phyloP scores from a whole-genome alignment of 2,329 filamentous ascomycete genomes.

The Colletotrichum orchidophilum region DNA sequence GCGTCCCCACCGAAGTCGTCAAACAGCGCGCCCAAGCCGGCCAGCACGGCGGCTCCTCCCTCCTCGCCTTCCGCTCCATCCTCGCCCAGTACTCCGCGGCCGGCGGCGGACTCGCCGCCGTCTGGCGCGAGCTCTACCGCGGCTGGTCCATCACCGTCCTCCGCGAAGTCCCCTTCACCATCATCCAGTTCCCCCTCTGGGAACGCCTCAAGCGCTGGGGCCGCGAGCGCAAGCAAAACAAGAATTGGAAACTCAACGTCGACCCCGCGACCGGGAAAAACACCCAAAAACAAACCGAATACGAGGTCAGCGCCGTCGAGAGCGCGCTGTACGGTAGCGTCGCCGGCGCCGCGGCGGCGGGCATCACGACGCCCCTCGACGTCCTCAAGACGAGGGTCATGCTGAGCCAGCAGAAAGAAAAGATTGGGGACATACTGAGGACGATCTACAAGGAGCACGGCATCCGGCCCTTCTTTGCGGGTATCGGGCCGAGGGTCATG shows the following conservation, averaged over 20 bases:
- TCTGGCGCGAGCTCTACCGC: conserved; percentile 87
- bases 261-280: conserved; percentile 4
- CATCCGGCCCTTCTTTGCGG: conserved; percentile 75
- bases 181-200: conserved; percentile 98
- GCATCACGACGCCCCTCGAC: conserved; percentile 89
- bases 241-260: conserved; percentile 11
- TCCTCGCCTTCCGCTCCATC: conserved; percentile 76
- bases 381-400: conserved; percentile 98
- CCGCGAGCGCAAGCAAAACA: conserved; percentile 45
- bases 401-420: conserved; percentile 77
- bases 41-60: conserved; percentile 77
- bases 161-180: conserved; percentile 95
- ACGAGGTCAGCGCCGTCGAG: conserved; percentile 74
- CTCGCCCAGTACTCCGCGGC: conserved; percentile 55
- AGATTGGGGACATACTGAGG: conserved; percentile 66
- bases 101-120: conserved; percentile 58
- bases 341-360: conserved; percentile 86
- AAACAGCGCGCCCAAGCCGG: conserved; percentile 96
- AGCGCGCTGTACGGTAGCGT: conserved; percentile 87
- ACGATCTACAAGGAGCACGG: conserved; percentile 73
- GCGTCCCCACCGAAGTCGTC: conserved; percentile 95
- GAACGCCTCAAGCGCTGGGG: conserved; percentile 86
- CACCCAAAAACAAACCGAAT: conserved; percentile 32
- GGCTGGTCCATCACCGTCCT: conserved; percentile 94
- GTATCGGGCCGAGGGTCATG: conserved; percentile 82